A percentile compares a stretch with the other conserved stretches of the same genome.
Conservation (phyloP, 371 early-diverging fungal species). For the Nosema muscidifuracis region DNA sequence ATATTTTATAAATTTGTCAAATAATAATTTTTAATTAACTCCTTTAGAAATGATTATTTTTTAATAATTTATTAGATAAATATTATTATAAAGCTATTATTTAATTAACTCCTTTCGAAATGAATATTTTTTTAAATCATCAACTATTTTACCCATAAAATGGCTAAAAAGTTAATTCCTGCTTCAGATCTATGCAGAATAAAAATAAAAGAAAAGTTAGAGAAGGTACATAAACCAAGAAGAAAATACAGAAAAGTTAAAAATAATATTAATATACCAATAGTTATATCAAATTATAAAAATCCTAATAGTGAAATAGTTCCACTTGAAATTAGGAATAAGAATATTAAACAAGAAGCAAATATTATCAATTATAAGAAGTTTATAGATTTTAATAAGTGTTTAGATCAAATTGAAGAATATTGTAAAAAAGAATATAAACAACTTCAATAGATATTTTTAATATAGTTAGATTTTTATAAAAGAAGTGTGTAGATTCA, state of each 20-base stretch:
- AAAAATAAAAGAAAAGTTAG: background rate
- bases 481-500: too few relatives aligned
- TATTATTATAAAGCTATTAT: too few relatives aligned
- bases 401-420: constrained; percentile 10
- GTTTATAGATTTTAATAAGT: constrained; percentile 17
- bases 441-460: background rate
- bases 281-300: constrained; percentile 19
- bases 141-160: too few relatives aligned
- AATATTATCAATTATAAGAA: constrained; percentile 2
- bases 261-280: background rate
- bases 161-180: background rate
- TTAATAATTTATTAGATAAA: too few relatives aligned
- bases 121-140: too few relatives aligned
- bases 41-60: too few relatives aligned
- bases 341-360: background rate
- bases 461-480: too few relatives aligned
- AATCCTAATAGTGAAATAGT: constrained; percentile 20
- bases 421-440: background rate
- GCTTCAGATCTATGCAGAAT: background rate
- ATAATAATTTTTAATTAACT: too few relatives aligned
- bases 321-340: background rate
- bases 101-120: too few relatives aligned
- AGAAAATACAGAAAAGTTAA: constrained; percentile 1
- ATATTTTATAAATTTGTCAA: too few relatives aligned
- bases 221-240: background rate